Base-by-base conservation (phyloP, 371 early-diverging fungal genomes). In the Lichtheimia corymbifera region DNA sequence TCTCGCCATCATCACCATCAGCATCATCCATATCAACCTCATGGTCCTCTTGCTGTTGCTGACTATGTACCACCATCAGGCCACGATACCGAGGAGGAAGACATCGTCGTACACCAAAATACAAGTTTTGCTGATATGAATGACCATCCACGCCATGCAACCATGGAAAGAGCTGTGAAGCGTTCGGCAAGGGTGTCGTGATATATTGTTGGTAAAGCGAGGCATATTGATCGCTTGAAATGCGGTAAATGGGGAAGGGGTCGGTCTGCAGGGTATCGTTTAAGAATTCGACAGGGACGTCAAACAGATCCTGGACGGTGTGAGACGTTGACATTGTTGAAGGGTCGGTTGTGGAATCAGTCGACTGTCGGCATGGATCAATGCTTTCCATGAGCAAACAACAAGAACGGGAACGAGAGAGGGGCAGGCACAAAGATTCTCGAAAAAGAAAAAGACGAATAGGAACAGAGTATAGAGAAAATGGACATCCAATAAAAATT, bases 91-190 rank as follows among this genome's bases (percentile, higher is more conserved):
- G 49, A 13, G 83, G 83, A 14, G 63, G 64, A 17, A 74, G 51
- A 50, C 77, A 63, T 14, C 74, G 72, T 22, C 80, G 66, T 17
- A 86, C 68, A 7, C 84, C 80, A 53, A 87, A 87, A 55, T 83
- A 87, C 43, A 78, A 62, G 64, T 82, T 83, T 54, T 87, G 87
- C 14, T 72, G 74, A 50, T 65, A 64, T 52, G 63, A 76, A 0
- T 61, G 57, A 6, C 87, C 87, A 49, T 85, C 83, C 7, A 87
- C 83, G 27, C 85, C 87, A 64, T 87, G 87, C 0, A 87, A 67
- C 87, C 87, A 87, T 2, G 87, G 87, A 73, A 87, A 87, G 51
- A 87, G 67, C n/a, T 79, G 67, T 28, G 80, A 71, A 24, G 76
- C 70, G 5, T 22, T 47, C 12, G 87, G 87, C 27, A 85, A 58